These are phyloP conservation scores for Plantago coronopus DNA, from an alignment of 305 asterid species.

Conservation along the genomic window DNA sequence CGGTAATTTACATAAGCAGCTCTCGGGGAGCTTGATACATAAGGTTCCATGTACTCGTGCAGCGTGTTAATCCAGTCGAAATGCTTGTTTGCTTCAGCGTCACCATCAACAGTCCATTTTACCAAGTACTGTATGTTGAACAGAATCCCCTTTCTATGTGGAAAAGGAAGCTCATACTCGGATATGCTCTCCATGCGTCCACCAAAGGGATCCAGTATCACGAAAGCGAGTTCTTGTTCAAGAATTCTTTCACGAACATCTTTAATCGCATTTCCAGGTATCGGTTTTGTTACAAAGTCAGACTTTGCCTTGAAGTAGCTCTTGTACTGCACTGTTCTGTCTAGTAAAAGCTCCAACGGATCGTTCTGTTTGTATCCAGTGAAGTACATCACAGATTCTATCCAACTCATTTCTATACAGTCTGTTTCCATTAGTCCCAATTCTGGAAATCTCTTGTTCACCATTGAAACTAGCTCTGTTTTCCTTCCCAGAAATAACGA, in stretches of 20 bases:
- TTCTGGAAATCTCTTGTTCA: conserved; percentile 32
- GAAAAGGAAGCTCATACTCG: conserved; percentile 35
- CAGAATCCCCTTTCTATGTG: conserved; percentile 47
- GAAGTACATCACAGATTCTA: conserved; percentile 33
- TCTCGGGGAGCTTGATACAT: conserved; percentile 34
- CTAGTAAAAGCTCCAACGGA: conserved; percentile 26
- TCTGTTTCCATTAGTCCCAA: conserved; percentile 27
- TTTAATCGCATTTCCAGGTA: conserved; percentile 25
- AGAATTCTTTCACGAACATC: conserved; percentile 24
- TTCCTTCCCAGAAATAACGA: conserved; percentile 33
- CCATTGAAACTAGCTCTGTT: conserved; percentile 23
- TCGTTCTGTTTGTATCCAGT: conserved; percentile 17
- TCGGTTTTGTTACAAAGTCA: conserved; percentile 31
- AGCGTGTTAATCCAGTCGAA: conserved; percentile 32
- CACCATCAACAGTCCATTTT: conserved; percentile 34
- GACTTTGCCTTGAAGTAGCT: conserved; percentile 45
- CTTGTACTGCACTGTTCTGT: conserved; percentile 23
- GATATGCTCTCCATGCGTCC: conserved; percentile 40
- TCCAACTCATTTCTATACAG: conserved; percentile 43
- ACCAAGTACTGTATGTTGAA: conserved; percentile 42
- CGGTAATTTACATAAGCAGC: conserved; percentile 37
- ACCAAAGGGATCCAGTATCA: conserved; percentile 44
- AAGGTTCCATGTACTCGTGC: conserved; percentile 32
- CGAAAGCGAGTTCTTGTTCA: conserved; percentile 26
- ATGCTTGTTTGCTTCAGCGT: conserved; percentile 26